A percentile compares a stretch with the other conserved stretches of the same genome.
phyloP scores from a whole-genome alignment of 331 rosid genomes.

The Prunus yedoensis region DNA sequence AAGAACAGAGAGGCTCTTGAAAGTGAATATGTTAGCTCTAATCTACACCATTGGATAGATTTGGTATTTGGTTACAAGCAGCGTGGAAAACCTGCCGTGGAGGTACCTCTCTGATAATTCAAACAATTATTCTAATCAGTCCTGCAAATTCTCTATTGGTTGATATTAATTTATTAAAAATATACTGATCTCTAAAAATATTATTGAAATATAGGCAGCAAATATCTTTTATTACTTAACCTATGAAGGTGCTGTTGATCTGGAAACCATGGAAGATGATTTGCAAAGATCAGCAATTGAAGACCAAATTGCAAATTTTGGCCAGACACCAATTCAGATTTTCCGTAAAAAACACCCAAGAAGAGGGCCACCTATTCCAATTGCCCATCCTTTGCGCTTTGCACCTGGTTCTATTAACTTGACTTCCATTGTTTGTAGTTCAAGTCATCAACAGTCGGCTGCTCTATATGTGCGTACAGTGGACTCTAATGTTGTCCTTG shows the following conservation, averaged over 20 bases:
- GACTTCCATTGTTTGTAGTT: conserved; percentile 64
- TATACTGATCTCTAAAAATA: conserved; percentile 9
- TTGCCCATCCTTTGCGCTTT: conserved; percentile 87
- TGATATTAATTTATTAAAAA: neutral
- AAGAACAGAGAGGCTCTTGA: conserved; percentile 98
- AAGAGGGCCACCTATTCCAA: conserved; percentile 97
- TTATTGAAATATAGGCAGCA: conserved; percentile 58
- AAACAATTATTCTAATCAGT: neutral
- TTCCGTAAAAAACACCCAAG: conserved; percentile 95
- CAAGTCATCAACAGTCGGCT: conserved; percentile 57
- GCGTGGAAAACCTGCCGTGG: conserved; percentile 96
- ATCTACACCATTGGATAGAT: conserved; percentile 97
- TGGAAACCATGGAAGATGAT: conserved; percentile 92
- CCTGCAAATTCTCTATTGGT: conserved; percentile 18
- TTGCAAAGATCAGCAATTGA: conserved; percentile 91
- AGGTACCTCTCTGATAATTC: conserved; percentile 46
- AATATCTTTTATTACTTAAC: conserved; percentile 92
- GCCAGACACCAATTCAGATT: conserved; percentile 95
- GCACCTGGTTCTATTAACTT: conserved; percentile 87
- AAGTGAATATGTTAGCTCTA: conserved; percentile 97
- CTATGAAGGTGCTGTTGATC: conserved; percentile 93
- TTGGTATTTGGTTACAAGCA: conserved; percentile 95
- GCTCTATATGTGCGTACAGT: conserved; percentile 61
- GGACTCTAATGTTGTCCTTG: conserved; percentile 79
- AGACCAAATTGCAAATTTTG: conserved; percentile 98